Base-by-base conservation (phyloP, 1,139 yeast species). In the Cylindricascospora bacillispora region DNA sequence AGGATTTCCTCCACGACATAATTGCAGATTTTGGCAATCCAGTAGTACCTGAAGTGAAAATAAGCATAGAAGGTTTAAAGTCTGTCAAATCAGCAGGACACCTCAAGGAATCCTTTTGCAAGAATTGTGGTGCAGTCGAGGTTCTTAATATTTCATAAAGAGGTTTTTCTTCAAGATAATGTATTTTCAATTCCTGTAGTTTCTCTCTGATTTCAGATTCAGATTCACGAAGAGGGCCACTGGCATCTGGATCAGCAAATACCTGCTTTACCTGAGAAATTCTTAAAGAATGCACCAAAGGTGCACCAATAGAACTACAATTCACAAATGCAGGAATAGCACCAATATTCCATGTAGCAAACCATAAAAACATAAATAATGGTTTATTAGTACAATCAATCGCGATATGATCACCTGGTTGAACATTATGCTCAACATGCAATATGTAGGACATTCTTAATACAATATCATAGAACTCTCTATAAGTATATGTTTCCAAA, bases 21-120 rank as follows among this genome's bases (percentile, higher is more conserved):
- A 82, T 77, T 4, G 94, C 97, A 4, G 95, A 82, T 56, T 89
- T 89, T 10, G 98, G 97, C 39, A 85, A 59, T 0, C 97, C 97
- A 0, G 97, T 83, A 6, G 97, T 86, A 26, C 98, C 98, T 0
- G 93, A 80, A 1, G 98, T 89, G 53, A 78, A 86, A 35, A 89
- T 81, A 44, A 82, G 65, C 38, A 77, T 67, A 21, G 82, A 75
- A 7, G 89, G 69, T 35, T 72, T 70, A 43, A 63, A 69, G 48
- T 75, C 81, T 6, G 60, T 53, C 35, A 71, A 72, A 5, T 55
- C 57, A 6, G 30, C 28, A 3, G 70, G 67, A 40, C 78, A 67
- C 57, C 89, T 68, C 6, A 69, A 55, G 3, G 54, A 38, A 44
- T 74, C 74, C 0, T 64, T 58, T 33, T 77, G 73, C 41, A 83